Evolutionary conservation across 1,139 yeast genomes (phyloP).

Genomic region (Taphrina deformans): DNA sequence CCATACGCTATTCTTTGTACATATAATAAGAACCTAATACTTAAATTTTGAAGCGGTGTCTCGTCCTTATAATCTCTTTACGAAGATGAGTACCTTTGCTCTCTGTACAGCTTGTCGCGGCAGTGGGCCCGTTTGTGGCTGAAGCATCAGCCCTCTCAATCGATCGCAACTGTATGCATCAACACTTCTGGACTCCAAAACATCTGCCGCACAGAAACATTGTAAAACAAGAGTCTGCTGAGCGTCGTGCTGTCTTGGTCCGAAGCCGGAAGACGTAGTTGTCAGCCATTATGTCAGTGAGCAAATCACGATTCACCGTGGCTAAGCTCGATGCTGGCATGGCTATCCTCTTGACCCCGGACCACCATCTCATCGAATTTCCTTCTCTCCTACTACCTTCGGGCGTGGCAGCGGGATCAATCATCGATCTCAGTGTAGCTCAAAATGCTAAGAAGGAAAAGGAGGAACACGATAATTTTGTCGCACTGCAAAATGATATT

Average conservation of each 20-base stretch:
- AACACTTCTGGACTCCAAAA: not conserved
- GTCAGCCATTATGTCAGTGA: constrained; percentile 3
- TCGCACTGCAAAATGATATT: constrained; percentile 70
- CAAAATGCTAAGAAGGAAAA: constrained; percentile 71
- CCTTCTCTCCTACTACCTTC: constrained; percentile 91
- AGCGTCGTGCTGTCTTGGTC: not conserved
- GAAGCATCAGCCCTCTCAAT: not conserved
- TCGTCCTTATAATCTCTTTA: no score
- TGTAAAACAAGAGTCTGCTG: not conserved
- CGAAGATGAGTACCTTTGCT: no score
- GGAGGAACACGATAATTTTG: constrained; percentile 60
- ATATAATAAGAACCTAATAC: not conserved
- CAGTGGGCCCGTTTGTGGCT: not conserved
- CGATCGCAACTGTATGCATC: not conserved
- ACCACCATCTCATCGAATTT: constrained; percentile 92
- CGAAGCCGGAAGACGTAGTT: not conserved
- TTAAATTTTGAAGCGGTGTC: not conserved
- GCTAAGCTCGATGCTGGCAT: constrained; percentile 95
- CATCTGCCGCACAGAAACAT: not conserved
- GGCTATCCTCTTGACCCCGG: constrained; percentile 84
- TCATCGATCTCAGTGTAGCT: constrained; percentile 80
- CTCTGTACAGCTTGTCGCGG: no score
- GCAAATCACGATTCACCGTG: constrained; percentile 58
- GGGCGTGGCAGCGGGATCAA: constrained; percentile 91
- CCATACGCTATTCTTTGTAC: not conserved